A percentile compares a stretch with the other conserved stretches of the same genome.
phyloP scores from a whole-genome alignment of 2,329 filamentous ascomycete species.

The Davidsoniella eucalypti region DNA sequence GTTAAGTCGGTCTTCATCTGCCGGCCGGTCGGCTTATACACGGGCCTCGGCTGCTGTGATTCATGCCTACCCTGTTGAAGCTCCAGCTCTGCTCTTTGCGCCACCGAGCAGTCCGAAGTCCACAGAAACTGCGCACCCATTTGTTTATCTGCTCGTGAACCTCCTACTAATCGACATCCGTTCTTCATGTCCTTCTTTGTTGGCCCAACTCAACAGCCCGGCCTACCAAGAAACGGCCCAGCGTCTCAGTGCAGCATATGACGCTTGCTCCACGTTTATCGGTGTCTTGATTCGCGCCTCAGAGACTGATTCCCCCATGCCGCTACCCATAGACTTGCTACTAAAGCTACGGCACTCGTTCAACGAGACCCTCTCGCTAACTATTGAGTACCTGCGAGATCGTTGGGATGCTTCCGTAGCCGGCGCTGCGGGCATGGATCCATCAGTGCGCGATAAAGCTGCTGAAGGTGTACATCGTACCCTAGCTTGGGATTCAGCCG shows the following conservation, averaged over 20 bases:
- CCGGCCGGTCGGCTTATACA: slow-evolving; percentile 41
- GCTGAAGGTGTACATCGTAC: slow-evolving; percentile 30
- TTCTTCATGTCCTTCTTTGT: slow-evolving; percentile 42
- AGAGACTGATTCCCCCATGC: slow-evolving; percentile 21
- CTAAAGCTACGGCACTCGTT: slow-evolving; percentile 44
- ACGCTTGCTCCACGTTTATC: slow-evolving; percentile 44
- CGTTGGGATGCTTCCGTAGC: slow-evolving; percentile 52
- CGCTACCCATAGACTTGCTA: slow-evolving; percentile 26
- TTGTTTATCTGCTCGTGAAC: slow-evolving; percentile 44
- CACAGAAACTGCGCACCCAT: slow-evolving; percentile 29
- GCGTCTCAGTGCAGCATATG: slow-evolving; percentile 43
- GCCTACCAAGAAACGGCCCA: slow-evolving; percentile 34
- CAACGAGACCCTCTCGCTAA: slow-evolving; percentile 44
- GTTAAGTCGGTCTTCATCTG: slow-evolving; percentile 35
- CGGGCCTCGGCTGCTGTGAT: slow-evolving; percentile 41
- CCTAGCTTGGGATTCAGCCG: slow-evolving; percentile 42
- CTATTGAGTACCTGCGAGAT: slow-evolving; percentile 50
- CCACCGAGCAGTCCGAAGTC: slow-evolving; percentile 19
- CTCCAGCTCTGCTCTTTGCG: slow-evolving; percentile 35
- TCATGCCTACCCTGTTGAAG: slow-evolving; percentile 32
- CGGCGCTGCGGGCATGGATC: slow-evolving; percentile 44
- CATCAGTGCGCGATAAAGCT: slow-evolving; percentile 31
- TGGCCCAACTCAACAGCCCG: slow-evolving; percentile 39
- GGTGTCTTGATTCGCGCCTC: slow-evolving; percentile 40
- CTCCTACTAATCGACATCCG: slow-evolving; percentile 51